Evolutionary conservation across 176 grass and related monocot species (phyloP).

Genomic region (Typha latifolia): DNA sequence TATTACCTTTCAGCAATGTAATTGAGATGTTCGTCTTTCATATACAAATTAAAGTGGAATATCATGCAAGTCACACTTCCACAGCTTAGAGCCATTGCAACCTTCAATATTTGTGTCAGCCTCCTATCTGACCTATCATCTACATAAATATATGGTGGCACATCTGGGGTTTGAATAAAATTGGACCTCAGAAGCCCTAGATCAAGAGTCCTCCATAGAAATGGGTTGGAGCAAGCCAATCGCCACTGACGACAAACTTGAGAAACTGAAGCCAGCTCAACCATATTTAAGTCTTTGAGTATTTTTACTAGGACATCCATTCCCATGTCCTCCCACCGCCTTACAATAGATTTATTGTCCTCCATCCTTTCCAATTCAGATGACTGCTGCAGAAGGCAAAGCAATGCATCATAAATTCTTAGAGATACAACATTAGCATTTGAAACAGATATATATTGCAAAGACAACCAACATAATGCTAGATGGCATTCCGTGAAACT

Average conservation of each 20-base stretch:
- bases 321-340: conserved; percentile 97
- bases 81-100: background rate
- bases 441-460: too few species aligned
- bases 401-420: background rate
- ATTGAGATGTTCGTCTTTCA: conserved; percentile 78
- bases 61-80: background rate
- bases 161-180: background rate
- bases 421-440: too few species aligned
- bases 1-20: background rate
- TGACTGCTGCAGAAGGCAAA: conserved; percentile 15
- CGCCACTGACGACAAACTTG: conserved; percentile 79
- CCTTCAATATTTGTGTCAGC: conserved; percentile 15
- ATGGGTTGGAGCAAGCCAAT: conserved; percentile 72
- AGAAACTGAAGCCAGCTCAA: conserved; percentile 72
- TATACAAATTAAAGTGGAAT: conserved; percentile 17
- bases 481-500: too few species aligned
- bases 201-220: conserved; percentile 89
- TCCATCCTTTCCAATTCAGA: conserved; percentile 41
- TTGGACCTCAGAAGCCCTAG: conserved; percentile 17
- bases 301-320: conserved; percentile 95
- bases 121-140: conserved; percentile 55
- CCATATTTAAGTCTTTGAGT: conserved; percentile 86
- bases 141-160: conserved; percentile 3
- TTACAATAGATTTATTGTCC: conserved; percentile 61
- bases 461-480: too few species aligned